A percentile compares a stretch with the other conserved stretches of the same genome.
phyloP scores from a whole-genome alignment of 257 asterid genomes.

The Solanum sitiens region DNA sequence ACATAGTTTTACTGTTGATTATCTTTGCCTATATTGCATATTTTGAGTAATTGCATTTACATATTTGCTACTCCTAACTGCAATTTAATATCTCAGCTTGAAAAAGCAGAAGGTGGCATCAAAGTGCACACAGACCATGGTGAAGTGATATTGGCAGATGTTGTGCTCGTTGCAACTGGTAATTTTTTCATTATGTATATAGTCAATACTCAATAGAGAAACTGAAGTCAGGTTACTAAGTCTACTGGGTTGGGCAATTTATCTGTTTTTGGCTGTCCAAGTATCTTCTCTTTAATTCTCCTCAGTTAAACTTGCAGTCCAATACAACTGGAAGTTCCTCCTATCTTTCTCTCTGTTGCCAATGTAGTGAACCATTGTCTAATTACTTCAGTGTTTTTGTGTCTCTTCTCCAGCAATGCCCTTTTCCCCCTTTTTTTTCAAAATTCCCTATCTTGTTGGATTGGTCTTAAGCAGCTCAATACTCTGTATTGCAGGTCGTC shows the following conservation, averaged over 20 bases:
- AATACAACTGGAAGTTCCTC: not conserved
- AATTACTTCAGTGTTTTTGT: not conserved
- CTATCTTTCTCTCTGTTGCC: not conserved
- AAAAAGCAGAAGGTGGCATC: constrained; percentile 62
- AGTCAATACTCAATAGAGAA: not conserved
- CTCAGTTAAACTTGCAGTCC: not conserved
- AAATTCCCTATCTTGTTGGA: not conserved
- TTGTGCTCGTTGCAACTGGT: constrained; percentile 98
- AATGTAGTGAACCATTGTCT: not conserved
- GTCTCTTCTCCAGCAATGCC: not conserved
- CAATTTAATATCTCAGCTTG: constrained; percentile 42
- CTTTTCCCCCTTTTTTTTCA: not conserved
- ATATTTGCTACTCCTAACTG: not conserved
- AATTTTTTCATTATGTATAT: constrained; percentile 9
- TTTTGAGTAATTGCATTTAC: not conserved
- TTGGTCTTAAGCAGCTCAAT: not conserved
- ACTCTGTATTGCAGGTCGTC: constrained; percentile 47
- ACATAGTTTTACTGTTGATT: not conserved
- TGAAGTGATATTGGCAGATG: constrained; percentile 81
- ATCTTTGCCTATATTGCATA: not conserved
- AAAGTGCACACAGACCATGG: constrained; percentile 76
- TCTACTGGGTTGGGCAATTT: not conserved
- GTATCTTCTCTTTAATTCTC: not conserved
- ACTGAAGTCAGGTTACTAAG: not conserved
- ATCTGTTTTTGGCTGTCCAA: not conserved